A percentile compares a stretch with the other conserved stretches of the same genome.
phyloP scores from a whole-genome alignment of 148 eudicot genomes.

The Chenopodium quinoa region DNA sequence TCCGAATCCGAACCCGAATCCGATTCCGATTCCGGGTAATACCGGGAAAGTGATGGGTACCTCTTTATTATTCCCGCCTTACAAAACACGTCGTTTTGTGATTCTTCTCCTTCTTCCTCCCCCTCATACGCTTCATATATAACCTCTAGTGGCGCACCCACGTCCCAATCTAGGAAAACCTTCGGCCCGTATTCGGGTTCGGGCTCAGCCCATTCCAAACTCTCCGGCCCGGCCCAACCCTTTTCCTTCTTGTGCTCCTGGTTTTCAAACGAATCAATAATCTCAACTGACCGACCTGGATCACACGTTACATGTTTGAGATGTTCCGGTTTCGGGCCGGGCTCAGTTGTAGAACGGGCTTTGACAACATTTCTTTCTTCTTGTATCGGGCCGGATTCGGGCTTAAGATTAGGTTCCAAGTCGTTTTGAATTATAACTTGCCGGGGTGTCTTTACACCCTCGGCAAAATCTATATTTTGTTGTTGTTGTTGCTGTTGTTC shows the following conservation, averaged over 20 bases:
- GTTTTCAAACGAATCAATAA: neutral
- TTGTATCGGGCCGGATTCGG: neutral
- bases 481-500: conserved; percentile 1
- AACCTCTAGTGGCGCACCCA: conserved; percentile 71
- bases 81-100: conserved; percentile 9
- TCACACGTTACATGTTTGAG: neutral
- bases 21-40: conserved; percentile 55
- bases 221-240: neutral
- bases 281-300: neutral
- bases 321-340: neutral
- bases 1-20: conserved; percentile 53
- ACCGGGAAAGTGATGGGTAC: conserved; percentile 54
- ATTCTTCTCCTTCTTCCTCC: conserved; percentile 39
- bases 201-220: conserved; percentile 1
- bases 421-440: neutral
- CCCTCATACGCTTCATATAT: conserved; percentile 67
- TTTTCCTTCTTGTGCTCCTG: neutral
- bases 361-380: neutral
- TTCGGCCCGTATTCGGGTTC: conserved; percentile 7
- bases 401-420: neutral
- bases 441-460: neutral
- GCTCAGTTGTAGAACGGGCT: neutral
- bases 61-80: conserved; percentile 17
- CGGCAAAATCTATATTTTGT: too few relatives aligned
- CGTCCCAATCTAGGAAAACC: conserved; percentile 45